Conservation (phyloP, 2,329 filamentous ascomycete genomes). For the Talaromyces sp. region DNA sequence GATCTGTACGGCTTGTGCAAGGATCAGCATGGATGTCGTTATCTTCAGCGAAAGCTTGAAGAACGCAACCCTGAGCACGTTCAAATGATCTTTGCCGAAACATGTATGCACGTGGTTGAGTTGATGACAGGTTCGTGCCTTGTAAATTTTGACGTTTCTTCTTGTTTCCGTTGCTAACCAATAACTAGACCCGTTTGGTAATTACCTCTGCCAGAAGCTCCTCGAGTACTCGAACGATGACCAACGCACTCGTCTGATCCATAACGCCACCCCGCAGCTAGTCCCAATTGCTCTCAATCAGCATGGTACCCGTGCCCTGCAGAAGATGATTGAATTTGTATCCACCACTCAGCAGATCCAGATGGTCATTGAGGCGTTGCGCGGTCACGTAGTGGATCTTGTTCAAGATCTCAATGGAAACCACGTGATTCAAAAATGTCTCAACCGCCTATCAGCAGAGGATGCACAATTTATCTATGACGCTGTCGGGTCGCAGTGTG, state of each 20-base stretch:
- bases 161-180: conserved; percentile 17
- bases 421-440: conserved; percentile 97
- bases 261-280: conserved; percentile 82
- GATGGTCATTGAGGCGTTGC: conserved; percentile 80
- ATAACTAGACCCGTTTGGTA: conserved; percentile 79
- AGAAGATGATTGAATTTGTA: conserved; percentile 99
- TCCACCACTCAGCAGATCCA: conserved; percentile 78
- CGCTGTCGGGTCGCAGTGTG: conserved; percentile 79
- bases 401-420: conserved; percentile 98
- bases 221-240: conserved; percentile 93
- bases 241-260: conserved; percentile 86
- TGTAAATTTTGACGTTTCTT: background rate
- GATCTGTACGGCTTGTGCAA: conserved; percentile 90
- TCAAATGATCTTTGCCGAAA: conserved; percentile 91
- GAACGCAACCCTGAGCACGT: conserved; percentile 78
- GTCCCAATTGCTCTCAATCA: conserved; percentile 93
- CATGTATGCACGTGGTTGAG: conserved; percentile 88
- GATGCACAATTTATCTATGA: conserved; percentile 97
- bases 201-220: conserved; percentile 98
- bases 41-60: conserved; percentile 94
- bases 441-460: conserved; percentile 80
- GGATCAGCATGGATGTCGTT: conserved; percentile 96
- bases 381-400: conserved; percentile 79
- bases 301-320: conserved; percentile 89
- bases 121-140: conserved; percentile 71